Percentiles rank a stretch among this genome's conserved stretches.
phyloP scores from a whole-genome alignment of 2,329 filamentous ascomycete genomes.

The Phyllosticta citribraziliensis region DNA sequence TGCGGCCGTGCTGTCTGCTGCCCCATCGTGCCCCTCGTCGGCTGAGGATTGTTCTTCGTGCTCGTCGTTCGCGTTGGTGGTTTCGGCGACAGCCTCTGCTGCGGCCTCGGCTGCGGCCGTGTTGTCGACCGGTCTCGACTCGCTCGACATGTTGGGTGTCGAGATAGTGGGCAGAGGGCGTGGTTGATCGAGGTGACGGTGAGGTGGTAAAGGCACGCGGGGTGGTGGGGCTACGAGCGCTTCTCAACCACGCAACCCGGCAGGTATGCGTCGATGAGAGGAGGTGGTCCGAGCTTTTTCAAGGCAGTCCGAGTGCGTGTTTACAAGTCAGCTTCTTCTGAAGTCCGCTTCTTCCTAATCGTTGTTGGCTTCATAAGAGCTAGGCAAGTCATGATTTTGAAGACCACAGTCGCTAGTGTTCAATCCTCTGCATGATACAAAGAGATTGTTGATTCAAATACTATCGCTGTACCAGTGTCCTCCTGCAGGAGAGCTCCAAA shows the following conservation, averaged over 20 bases:
- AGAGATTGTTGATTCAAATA: too few species aligned
- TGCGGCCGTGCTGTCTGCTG: conserved; percentile 5
- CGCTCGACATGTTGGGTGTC: conserved; percentile 17
- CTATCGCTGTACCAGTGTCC: neutral
- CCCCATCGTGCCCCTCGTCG: conserved; percentile 30
- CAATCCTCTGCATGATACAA: too few species aligned
- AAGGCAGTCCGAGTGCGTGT: neutral
- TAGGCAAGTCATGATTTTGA: too few species aligned
- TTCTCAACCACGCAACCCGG: neutral
- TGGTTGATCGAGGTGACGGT: neutral
- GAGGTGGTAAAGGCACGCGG: conserved; percentile 1
- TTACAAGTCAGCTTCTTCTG: too few species aligned
- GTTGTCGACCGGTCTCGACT: conserved; percentile 53
- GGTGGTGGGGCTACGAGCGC: conserved; percentile 4
- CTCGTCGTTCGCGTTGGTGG: conserved; percentile 20
- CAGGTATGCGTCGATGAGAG: neutral
- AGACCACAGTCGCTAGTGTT: too few species aligned
- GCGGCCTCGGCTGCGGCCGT: conserved; percentile 39
- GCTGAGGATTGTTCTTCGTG: conserved; percentile 18
- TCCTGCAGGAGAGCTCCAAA: neutral
- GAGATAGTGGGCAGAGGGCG: neutral
- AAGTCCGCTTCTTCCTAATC: too few species aligned
- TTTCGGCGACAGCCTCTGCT: conserved; percentile 16
- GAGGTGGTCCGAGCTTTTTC: neutral
- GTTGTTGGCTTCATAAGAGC: too few species aligned